Base-by-base conservation (phyloP, 176 grass and related monocot genomes). In the Chloris gayana region DNA sequence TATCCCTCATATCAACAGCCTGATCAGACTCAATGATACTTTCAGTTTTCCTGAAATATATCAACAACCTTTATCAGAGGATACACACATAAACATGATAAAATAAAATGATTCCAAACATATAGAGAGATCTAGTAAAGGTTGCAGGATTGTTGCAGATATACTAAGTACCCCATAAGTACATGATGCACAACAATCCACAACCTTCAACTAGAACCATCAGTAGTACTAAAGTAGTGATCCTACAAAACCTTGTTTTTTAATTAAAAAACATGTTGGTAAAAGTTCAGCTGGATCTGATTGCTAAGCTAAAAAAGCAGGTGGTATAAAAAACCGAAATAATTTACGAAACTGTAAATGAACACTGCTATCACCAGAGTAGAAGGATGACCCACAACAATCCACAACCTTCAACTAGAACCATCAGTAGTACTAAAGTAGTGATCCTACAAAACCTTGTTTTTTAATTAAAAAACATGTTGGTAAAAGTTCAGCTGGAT, bases 21-120 rank as follows among this genome's bases (percentile, higher is more conserved):
- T 67, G 33, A 45, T 22, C 17, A 29, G 78, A 33, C 65, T 78
- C 67, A 24, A 3, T 19, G 11, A 41, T 21, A 61, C 22, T 53
- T 67, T 84, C 63, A 34, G 15, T 51, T 80, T 81, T 56, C 67
- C 88, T 86, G 73, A 86, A 78, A 51, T 15, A 56, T 47, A 73
- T 27, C 37, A 89, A 6, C 50, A 61, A 73, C 61, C 68, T 29
- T 78, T 15, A 77, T 14, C 30, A 61, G 7, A 67, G 21, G 4
- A 86, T 38, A 75, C 32, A 76, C n/a, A n/a, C n/a, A 57, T 45
- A 58, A 51, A 38, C n/a, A 80, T 7, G 18, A 64, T 33, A 11
- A 80, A 88, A 64, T 32, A 8, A 85, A 80, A 74, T 64, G 21
- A 63, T 70, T 69, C 24, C 56, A 64, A 61, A 49, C 27, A 46